Percentiles rank a stretch among this genome's conserved stretches.
phyloP scores from a whole-genome alignment of 225 moss, liverwort and hornwort genomes.

The Thuidium tamariscinum region DNA sequence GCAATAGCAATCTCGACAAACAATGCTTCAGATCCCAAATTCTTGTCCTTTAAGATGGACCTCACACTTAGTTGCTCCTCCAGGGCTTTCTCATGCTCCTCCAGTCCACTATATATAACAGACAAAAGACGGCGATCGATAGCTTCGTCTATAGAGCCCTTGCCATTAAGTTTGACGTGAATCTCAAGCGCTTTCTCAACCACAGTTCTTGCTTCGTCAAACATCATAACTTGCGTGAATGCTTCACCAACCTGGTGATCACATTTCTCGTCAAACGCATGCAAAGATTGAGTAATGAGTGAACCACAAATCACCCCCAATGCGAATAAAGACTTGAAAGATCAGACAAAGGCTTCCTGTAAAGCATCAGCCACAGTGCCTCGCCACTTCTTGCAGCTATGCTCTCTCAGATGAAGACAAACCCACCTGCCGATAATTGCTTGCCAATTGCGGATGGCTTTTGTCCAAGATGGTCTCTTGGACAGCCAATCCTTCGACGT shows the following conservation, averaged over 20 bases:
- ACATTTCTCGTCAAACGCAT: background rate
- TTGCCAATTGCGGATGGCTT: conserved; percentile 57
- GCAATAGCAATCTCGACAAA: conserved; percentile 88
- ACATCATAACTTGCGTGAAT: conserved; percentile 69
- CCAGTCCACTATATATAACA: conserved; percentile 68
- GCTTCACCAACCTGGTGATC: conserved; percentile 57
- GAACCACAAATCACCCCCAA: background rate
- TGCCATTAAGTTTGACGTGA: conserved; percentile 47
- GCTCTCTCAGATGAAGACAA: background rate
- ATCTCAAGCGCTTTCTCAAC: conserved; percentile 52
- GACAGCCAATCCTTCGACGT: conserved; percentile 52
- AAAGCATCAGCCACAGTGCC: background rate
- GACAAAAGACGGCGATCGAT: conserved; percentile 75
- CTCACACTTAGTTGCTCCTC: conserved; percentile 53
- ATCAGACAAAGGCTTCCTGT: background rate
- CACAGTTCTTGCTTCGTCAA: conserved; percentile 55
- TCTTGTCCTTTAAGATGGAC: conserved; percentile 40
- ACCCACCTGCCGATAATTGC: conserved; percentile 54
- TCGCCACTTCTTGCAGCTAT: background rate
- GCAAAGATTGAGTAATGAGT: background rate
- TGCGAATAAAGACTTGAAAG: background rate
- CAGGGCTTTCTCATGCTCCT: conserved; percentile 72
- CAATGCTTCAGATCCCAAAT: conserved; percentile 46
- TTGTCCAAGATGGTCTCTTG: conserved; percentile 67
- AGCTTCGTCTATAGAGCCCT: conserved; percentile 70